A percentile compares a stretch with the other conserved stretches of the same genome.
Evolutionary conservation across 108 stramenopile species (phyloP).

Genomic region (Cyclotella atomus): DNA sequence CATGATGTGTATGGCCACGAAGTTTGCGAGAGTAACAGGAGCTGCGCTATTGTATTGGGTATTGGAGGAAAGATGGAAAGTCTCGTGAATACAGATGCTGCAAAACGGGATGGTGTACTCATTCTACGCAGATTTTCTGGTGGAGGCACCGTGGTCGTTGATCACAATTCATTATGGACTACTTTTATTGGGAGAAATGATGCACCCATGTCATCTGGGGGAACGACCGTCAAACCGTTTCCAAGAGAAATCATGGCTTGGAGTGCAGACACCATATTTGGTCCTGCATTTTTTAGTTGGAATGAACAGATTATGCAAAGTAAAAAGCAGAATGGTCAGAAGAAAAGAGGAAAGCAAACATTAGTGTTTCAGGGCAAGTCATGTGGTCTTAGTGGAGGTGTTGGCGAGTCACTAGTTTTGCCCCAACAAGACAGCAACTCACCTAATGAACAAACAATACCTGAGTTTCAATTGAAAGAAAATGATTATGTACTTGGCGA

Average conservation of each 20-base stretch:
- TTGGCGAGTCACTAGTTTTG: slow-evolving; percentile 24
- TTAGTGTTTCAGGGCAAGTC: slow-evolving; percentile 60
- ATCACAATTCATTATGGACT: slow-evolving; percentile 71
- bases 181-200: slow-evolving; percentile 25
- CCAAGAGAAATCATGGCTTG: slow-evolving; percentile 90
- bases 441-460: slow-evolving; percentile 8
- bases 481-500: slow-evolving; percentile 91
- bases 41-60: slow-evolving; percentile 79
- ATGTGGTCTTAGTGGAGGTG: slow-evolving; percentile 54
- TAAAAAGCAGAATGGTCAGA: background rate
- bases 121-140: slow-evolving; percentile 91
- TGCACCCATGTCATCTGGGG: background rate
- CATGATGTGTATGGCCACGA: slow-evolving; percentile 37
- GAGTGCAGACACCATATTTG: slow-evolving; percentile 77
- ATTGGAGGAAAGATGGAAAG: slow-evolving; percentile 86
- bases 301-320: slow-evolving; percentile 12
- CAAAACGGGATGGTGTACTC: slow-evolving; percentile 61
- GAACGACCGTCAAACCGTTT: slow-evolving; percentile 59
- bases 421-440: background rate
- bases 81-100: slow-evolving; percentile 59
- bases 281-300: slow-evolving; percentile 67
- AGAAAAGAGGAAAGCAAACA: slow-evolving; percentile 37
- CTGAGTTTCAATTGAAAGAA: slow-evolving; percentile 67
- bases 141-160: slow-evolving; percentile 95
- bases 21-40: slow-evolving; percentile 16